Evolutionary conservation across 805 yeast genomes (phyloP).

Genomic region (Lipomyces lipofer): DNA sequence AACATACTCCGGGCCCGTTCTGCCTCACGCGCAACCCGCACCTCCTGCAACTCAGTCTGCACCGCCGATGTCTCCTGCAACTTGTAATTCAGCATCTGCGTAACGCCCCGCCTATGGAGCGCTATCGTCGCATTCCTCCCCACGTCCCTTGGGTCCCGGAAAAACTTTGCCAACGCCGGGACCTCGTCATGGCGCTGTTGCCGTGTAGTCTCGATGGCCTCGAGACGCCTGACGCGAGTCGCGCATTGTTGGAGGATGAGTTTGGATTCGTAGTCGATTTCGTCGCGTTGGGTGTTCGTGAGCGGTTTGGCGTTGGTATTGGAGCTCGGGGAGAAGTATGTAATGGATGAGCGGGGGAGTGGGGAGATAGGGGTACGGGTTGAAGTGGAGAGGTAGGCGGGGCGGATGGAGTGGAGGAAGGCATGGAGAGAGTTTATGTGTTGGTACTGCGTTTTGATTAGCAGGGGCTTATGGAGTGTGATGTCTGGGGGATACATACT

Average conservation of each 20-base stretch:
- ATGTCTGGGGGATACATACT: constrained; percentile 3
- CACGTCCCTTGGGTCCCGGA: background rate
- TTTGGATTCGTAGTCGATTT: constrained; percentile 44
- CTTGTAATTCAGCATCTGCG: constrained; percentile 39
- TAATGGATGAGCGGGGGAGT: background rate
- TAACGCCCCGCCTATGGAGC: constrained; percentile 42
- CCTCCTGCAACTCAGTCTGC: constrained; percentile 42
- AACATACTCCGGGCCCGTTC: constrained; percentile 33
- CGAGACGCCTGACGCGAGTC: constrained; percentile 36
- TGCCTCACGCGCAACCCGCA: constrained; percentile 37
- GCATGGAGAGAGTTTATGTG: constrained; percentile 16
- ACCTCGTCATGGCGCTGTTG: background rate
- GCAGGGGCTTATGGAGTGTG: background rate
- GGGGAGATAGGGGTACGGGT: constrained; percentile 6
- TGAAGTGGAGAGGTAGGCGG: constrained; percentile 24
- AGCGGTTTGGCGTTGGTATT: no score
- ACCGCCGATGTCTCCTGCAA: constrained; percentile 38
- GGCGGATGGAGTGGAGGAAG: constrained; percentile 15
- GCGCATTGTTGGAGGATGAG: constrained; percentile 40
- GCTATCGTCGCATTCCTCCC: constrained; percentile 32
- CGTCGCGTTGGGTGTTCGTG: constrained; percentile 43
- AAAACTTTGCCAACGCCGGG: background rate
- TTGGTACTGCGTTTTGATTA: constrained; percentile 14
- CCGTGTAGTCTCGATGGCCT: constrained; percentile 31
- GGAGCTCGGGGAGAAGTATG: background rate